A percentile compares a stretch with the other conserved stretches of the same genome.
Conservation (phyloP, 1,284 basidiomycete genomes). For the Mycosarcoma maydis region DNA sequence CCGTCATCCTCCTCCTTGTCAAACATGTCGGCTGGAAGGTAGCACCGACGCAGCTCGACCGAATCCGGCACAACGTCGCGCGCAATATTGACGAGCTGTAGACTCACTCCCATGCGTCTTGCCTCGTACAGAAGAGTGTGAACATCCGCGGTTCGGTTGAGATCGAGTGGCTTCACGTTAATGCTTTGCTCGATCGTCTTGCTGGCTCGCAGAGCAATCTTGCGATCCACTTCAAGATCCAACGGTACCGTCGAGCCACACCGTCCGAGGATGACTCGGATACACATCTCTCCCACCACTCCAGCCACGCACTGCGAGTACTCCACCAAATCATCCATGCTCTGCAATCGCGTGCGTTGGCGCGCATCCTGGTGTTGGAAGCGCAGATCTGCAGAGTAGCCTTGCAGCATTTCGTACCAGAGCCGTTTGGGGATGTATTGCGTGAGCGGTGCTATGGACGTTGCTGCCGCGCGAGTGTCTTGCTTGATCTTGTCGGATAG, state of each 20-base stretch:
- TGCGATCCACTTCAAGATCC: constrained; percentile 32
- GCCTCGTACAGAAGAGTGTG: constrained; percentile 49
- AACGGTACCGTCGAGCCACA: constrained; percentile 32
- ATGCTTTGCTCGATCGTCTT: background rate
- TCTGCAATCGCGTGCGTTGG: constrained; percentile 13
- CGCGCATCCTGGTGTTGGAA: constrained; percentile 29
- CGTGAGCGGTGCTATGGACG: constrained; percentile 48
- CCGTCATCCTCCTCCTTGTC: constrained; percentile 9
- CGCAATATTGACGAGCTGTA: constrained; percentile 62
- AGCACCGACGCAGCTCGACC: constrained; percentile 49
- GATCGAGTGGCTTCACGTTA: constrained; percentile 1
- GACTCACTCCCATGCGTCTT: constrained; percentile 58
- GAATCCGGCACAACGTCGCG: constrained; percentile 56
- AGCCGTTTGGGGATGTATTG: constrained; percentile 47
- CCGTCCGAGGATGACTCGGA: constrained; percentile 52
- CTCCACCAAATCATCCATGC: constrained; percentile 48
- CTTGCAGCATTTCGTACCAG: constrained; percentile 57
- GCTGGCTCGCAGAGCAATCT: constrained; percentile 6
- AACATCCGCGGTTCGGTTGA: constrained; percentile 8
- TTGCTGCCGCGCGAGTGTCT: constrained; percentile 42
- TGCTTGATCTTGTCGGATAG: constrained; percentile 19
- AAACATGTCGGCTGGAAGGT: constrained; percentile 43
- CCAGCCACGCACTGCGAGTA: constrained; percentile 62
- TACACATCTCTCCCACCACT: constrained; percentile 60
- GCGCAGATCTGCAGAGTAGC: constrained; percentile 48